Evolutionary conservation across 1,139 yeast species (phyloP).

Genomic region (Suhomyces guaymorum): DNA sequence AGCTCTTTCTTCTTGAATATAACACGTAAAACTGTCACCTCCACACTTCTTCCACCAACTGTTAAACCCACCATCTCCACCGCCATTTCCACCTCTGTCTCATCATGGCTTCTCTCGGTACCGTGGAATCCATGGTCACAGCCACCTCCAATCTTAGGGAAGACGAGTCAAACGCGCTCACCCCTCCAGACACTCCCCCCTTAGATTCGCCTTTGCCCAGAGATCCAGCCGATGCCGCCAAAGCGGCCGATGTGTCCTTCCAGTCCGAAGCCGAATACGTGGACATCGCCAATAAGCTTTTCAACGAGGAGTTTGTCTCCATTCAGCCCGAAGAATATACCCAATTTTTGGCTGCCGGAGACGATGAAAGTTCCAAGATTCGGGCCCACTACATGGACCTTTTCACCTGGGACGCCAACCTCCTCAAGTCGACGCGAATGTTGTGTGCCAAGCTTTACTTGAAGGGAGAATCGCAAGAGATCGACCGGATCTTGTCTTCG

Average conservation of each 20-base stretch:
- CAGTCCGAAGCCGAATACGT: constrained; percentile 20
- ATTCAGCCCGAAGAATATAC: constrained; percentile 50
- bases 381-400: constrained; percentile 49
- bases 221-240: constrained; percentile 4
- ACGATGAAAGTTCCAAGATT: constrained; percentile 42
- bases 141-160: constrained; percentile 13
- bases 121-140: constrained; percentile 17
- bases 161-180: constrained; percentile 4
- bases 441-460: constrained; percentile 68
- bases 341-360: constrained; percentile 45
- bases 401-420: constrained; percentile 50
- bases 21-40: no score
- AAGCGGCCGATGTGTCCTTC: constrained; percentile 3
- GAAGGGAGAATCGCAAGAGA: constrained; percentile 82
- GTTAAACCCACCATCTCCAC: not conserved
- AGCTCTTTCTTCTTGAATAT: no score
- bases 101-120: constrained; percentile 15
- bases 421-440: constrained; percentile 56
- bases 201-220: constrained; percentile 3
- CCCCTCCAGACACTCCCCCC: constrained; percentile 9
- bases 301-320: constrained; percentile 43
- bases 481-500: constrained; percentile 71
- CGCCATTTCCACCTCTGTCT: not conserved
- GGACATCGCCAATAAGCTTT: constrained; percentile 41
- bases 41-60: no score